Base-by-base conservation (phyloP, 2,329 filamentous ascomycete species). In the Neoascochyta sp. region DNA sequence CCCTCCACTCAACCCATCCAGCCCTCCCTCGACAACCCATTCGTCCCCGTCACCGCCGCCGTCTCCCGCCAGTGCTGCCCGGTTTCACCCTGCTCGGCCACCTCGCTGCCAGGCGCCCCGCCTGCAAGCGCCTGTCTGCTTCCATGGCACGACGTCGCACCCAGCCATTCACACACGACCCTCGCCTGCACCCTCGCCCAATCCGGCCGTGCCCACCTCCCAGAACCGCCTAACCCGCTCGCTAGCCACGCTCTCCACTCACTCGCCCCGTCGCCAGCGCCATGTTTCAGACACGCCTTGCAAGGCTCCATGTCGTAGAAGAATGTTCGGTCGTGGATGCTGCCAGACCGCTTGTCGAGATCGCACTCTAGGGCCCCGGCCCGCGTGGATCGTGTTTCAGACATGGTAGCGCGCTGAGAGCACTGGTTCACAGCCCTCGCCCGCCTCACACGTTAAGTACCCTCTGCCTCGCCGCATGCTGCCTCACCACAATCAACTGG, bases 371-470 rank as follows among this genome's bases (percentile, higher is more conserved):
- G 36, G 39, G 43, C 38, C 34, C 33, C 44, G 52, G 40, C 45
- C 50, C 51, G 48, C 52, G 52, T 54, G 50, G 27, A 57, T 60
- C 53, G 51, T 57, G 61, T 64, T 64, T 64, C 61, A 62, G 43
- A 36, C 58, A 50, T 54, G 53, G 50, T 57, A 48, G 52, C 57
- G 61, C 57, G 41, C 49, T 43, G 41, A 46, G 46, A 41, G 44
- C 46, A 60, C 44, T 60, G 51, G 57, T 53, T 60, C 52, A 52
- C 43, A 37, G 45, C 32, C 26, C 35, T 38, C 35, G 19, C 23
- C 33, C 33, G 29, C 20, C 23, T 34, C 34, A 27, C 32, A 50
- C 47, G 41, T 63, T 60, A 65, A 65, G 56, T 59, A 65, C 43
- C 43, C 30, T 41, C 31, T 45, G 39, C 59, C 53, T 57, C 54